A percentile compares a stretch with the other conserved stretches of the same genome.
These are phyloP conservation scores for Boletus reticulatus DNA, from an alignment of 768 basidiomycete species.

Conservation along the genomic window DNA sequence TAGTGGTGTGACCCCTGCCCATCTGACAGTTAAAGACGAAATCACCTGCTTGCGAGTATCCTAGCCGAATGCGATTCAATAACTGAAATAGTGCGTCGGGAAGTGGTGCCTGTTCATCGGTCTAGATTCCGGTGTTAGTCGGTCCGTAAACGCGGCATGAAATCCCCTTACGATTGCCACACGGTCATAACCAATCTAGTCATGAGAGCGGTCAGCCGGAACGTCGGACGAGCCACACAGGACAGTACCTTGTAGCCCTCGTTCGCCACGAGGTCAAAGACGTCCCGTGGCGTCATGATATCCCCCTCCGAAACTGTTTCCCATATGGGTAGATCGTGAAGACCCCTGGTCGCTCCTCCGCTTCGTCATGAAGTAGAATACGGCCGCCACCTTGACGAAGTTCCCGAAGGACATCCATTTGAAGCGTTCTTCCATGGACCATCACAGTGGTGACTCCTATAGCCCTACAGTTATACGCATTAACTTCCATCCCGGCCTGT, in stretches of 20 bases:
- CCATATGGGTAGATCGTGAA: constrained; percentile 95
- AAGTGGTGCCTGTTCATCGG: constrained; percentile 95
- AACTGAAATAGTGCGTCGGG: constrained; percentile 83
- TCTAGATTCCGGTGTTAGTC: constrained; percentile 47
- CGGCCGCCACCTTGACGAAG: constrained; percentile 67
- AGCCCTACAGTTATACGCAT: constrained; percentile 51
- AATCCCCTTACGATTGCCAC: constrained; percentile 72
- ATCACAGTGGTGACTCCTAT: constrained; percentile 89
- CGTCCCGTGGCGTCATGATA: constrained; percentile 85
- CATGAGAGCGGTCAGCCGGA: constrained; percentile 1
- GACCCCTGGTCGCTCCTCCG: constrained; percentile 87
- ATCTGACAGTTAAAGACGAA: constrained; percentile 98
- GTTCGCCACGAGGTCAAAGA: constrained; percentile 66
- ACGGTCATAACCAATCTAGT: constrained; percentile 81
- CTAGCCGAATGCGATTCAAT: constrained; percentile 65
- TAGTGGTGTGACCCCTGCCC: constrained; percentile 89
- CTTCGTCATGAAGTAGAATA: constrained; percentile 91
- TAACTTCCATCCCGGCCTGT: background rate
- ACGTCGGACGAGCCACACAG: background rate
- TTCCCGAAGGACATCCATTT: constrained; percentile 87
- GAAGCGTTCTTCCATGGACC: constrained; percentile 87
- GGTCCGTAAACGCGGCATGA: background rate
- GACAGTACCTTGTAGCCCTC: constrained; percentile 66
- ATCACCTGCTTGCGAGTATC: constrained; percentile 60
- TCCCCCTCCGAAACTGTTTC: constrained; percentile 79